Percentiles rank a stretch among this genome's conserved stretches.
Conservation (phyloP, 306 rosid species). For the Mimosa bimucronata region DNA sequence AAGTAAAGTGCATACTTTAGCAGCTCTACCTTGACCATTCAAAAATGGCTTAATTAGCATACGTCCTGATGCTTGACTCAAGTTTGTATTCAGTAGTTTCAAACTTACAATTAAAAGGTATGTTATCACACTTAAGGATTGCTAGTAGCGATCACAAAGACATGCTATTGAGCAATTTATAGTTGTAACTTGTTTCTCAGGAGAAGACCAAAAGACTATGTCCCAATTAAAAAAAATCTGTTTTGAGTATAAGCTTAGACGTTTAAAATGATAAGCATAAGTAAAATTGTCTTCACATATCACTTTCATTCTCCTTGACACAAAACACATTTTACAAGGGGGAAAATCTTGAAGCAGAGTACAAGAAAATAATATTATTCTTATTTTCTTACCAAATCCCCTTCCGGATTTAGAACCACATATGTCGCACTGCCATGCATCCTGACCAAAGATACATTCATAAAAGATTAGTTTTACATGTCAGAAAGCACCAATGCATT, state of each 20-base stretch:
- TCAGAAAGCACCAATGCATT: constrained; percentile 6
- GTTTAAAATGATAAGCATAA: not conserved
- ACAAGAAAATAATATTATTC: constrained; percentile 3
- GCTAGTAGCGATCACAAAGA: not conserved
- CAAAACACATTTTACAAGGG: not conserved
- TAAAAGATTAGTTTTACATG: constrained; percentile 22
- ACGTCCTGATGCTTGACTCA: not conserved
- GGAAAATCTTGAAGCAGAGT: not conserved
- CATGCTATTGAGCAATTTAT: not conserved
- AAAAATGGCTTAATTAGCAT: not conserved
- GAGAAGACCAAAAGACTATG: not conserved
- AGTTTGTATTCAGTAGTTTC: not conserved
- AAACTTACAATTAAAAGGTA: not conserved
- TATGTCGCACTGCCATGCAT: constrained; percentile 95
- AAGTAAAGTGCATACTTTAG: not conserved
- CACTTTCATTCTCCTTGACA: not conserved
- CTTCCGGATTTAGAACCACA: constrained; percentile 96
- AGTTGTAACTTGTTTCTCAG: not conserved
- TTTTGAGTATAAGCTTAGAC: not conserved
- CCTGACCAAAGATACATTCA: constrained; percentile 52
- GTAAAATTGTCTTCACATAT: not conserved
- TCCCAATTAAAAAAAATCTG: not conserved
- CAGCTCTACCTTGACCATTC: not conserved
- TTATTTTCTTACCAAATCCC: constrained; percentile 82
- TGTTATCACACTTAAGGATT: not conserved